These are phyloP conservation scores for Peniophora sp. DNA, from an alignment of 1,284 basidiomycete genomes.

Conservation along the genomic window DNA sequence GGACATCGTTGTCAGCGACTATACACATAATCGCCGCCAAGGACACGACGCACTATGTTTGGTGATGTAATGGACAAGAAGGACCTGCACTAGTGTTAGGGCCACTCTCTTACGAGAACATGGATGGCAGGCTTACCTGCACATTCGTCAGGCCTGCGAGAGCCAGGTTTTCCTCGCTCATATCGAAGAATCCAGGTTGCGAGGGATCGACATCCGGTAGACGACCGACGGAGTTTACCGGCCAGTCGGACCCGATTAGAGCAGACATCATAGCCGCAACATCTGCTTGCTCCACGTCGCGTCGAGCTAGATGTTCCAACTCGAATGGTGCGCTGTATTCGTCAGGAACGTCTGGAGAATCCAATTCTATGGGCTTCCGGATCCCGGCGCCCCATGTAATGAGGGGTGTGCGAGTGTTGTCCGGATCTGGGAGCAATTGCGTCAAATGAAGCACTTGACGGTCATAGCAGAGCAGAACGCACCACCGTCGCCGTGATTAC, in stretches of 20 bases:
- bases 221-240: conserved; percentile 71
- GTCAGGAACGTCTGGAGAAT: conserved; percentile 52
- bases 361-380: conserved; percentile 46
- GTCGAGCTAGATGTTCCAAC: conserved; percentile 46
- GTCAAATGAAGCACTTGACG: conserved; percentile 1
- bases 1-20: conserved; percentile 3
- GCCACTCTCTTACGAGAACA: background rate
- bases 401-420: conserved; percentile 82
- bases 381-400: conserved; percentile 81
- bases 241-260: conserved; percentile 65
- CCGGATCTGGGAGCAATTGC: conserved; percentile 51
- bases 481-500: conserved; percentile 89
- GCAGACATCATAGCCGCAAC: conserved; percentile 74
- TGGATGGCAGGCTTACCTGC: conserved; percentile 27
- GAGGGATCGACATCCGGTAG: conserved; percentile 58
- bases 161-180: conserved; percentile 37
- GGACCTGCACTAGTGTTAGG: conserved; percentile 31
- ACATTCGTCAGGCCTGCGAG: conserved; percentile 65
- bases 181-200: conserved; percentile 45
- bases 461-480: conserved; percentile 6
- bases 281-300: conserved; percentile 83
- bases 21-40: background rate
- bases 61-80: conserved; percentile 74
- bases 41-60: conserved; percentile 54
- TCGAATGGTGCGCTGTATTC: conserved; percentile 61